Evolutionary conservation across 371 early-diverging fungal genomes (phyloP).

Genomic region (Lichtheimia corymbifera): DNA sequence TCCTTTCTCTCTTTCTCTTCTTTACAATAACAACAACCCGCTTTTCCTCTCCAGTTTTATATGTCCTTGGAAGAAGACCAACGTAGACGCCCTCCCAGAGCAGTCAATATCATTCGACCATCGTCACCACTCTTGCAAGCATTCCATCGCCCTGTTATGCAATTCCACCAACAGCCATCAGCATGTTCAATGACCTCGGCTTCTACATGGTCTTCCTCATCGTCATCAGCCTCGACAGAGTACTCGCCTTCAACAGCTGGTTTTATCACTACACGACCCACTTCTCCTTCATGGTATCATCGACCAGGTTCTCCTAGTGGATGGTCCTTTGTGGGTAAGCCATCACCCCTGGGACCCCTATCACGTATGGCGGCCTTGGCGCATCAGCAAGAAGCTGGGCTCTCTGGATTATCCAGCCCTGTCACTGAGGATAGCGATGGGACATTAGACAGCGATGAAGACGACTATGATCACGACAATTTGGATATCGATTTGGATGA

Average conservation of each 20-base stretch:
- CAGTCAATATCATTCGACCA: constrained; percentile 26
- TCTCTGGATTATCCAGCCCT: not conserved
- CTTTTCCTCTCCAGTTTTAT: not conserved
- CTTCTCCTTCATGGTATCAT: constrained; percentile 5
- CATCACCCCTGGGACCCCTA: not conserved
- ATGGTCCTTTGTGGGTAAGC: constrained; percentile 1
- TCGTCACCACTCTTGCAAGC: constrained; percentile 20
- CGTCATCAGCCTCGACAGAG: constrained; percentile 15
- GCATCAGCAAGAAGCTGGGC: not conserved
- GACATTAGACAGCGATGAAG: not conserved
- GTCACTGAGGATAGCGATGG: not conserved
- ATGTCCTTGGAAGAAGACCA: constrained; percentile 11
- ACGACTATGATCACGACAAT: not conserved
- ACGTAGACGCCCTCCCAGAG: constrained; percentile 31
- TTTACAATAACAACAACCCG: not conserved
- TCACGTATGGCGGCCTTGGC: constrained; percentile 3
- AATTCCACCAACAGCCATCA: constrained; percentile 8
- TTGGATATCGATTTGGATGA: constrained; percentile 2
- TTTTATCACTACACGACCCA: constrained; percentile 8
- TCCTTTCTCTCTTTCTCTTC: not conserved
- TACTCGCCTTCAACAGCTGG: constrained; percentile 3
- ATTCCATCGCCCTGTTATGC: constrained; percentile 15
- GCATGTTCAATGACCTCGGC: constrained; percentile 13
- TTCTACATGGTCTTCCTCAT: constrained; percentile 18
- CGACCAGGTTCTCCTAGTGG: constrained; percentile 8